These are phyloP conservation scores for Scheffersomyces illinoinensis DNA, from an alignment of 1,139 yeast species.

Conservation along the genomic window DNA sequence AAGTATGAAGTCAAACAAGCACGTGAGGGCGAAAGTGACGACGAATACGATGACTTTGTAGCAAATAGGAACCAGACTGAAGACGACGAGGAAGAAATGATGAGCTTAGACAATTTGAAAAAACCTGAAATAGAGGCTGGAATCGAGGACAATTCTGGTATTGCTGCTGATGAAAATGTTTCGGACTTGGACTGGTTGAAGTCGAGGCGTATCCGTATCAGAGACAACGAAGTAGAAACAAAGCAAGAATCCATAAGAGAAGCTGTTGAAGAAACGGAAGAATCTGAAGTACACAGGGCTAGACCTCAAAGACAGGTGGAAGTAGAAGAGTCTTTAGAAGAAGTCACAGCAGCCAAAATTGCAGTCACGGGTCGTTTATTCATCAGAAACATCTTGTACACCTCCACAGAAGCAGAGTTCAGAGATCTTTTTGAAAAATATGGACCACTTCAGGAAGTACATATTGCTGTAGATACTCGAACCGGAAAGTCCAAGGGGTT, in stretches of 20 bases:
- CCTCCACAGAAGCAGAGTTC: constrained; percentile 81
- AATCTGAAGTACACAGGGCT: constrained; percentile 5
- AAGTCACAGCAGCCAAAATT: constrained; percentile 43
- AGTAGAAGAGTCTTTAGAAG: constrained; percentile 8
- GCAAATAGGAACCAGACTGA: constrained; percentile 28
- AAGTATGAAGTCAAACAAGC: constrained; percentile 27
- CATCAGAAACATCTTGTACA: constrained; percentile 80
- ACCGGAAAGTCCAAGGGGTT: constrained; percentile 92
- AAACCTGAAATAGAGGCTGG: constrained; percentile 14
- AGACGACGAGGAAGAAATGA: constrained; percentile 28
- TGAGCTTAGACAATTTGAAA: constrained; percentile 15
- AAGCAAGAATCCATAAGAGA: constrained; percentile 10
- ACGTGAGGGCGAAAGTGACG: constrained; percentile 58
- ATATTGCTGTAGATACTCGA: constrained; percentile 86
- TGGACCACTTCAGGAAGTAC: constrained; percentile 76
- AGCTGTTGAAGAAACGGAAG: constrained; percentile 18
- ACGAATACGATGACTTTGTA: constrained; percentile 60
- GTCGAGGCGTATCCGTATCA: constrained; percentile 72
- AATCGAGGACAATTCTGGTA: constrained; percentile 21
- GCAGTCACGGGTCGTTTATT: constrained; percentile 78
- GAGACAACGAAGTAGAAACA: constrained; percentile 40
- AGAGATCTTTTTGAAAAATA: constrained; percentile 53
- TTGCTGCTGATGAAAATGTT: constrained; percentile 54
- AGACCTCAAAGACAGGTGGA: constrained; percentile 1
- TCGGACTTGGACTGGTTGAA: constrained; percentile 91